These are phyloP conservation scores for Penicillium malachiteum DNA, from an alignment of 495 filamentous ascomycete species.

Conservation along the genomic window DNA sequence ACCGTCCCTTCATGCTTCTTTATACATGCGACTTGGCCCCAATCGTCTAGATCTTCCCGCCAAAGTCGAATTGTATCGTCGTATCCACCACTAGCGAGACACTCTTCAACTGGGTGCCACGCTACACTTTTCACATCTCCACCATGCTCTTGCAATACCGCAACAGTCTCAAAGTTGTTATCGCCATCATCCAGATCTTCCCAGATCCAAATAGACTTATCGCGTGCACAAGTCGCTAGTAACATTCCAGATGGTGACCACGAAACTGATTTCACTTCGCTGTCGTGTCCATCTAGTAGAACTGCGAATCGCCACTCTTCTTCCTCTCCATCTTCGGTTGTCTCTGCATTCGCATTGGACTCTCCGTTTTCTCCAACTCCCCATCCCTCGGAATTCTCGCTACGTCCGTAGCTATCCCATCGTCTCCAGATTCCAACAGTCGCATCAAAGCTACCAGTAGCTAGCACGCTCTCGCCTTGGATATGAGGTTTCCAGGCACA, in stretches of 20 bases:
- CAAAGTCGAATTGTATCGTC: slow-evolving; percentile 89
- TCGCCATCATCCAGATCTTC: slow-evolving; percentile 81
- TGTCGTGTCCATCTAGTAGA: slow-evolving; percentile 89
- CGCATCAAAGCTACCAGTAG: slow-evolving; percentile 87
- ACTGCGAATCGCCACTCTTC: slow-evolving; percentile 87
- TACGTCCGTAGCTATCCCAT: slow-evolving; percentile 49
- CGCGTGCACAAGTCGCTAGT: slow-evolving; percentile 84
- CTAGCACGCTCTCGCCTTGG: slow-evolving; percentile 68
- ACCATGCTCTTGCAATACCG: slow-evolving; percentile 89
- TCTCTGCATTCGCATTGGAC: slow-evolving; percentile 18
- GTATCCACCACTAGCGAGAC: slow-evolving; percentile 83
- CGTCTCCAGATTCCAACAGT: slow-evolving; percentile 86
- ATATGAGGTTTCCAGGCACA: slow-evolving; percentile 80
- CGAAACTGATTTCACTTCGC: slow-evolving; percentile 83
- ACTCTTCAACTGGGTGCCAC: slow-evolving; percentile 82
- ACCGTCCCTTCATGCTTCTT: slow-evolving; percentile 78
- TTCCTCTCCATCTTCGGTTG: slow-evolving; percentile 52
- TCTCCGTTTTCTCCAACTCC: not conserved
- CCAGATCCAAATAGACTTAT: slow-evolving; percentile 99
- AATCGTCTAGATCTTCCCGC: slow-evolving; percentile 88
- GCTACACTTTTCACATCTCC: slow-evolving; percentile 91
- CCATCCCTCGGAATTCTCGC: slow-evolving; percentile 24
- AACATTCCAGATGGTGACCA: slow-evolving; percentile 78
- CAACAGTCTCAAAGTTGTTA: slow-evolving; percentile 94
- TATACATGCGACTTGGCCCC: slow-evolving; percentile 82